Percentiles rank a stretch among this genome's conserved stretches.
These are phyloP conservation scores for Sextonia rubra DNA, from an alignment of 164 flowering plant species.

Conservation along the genomic window DNA sequence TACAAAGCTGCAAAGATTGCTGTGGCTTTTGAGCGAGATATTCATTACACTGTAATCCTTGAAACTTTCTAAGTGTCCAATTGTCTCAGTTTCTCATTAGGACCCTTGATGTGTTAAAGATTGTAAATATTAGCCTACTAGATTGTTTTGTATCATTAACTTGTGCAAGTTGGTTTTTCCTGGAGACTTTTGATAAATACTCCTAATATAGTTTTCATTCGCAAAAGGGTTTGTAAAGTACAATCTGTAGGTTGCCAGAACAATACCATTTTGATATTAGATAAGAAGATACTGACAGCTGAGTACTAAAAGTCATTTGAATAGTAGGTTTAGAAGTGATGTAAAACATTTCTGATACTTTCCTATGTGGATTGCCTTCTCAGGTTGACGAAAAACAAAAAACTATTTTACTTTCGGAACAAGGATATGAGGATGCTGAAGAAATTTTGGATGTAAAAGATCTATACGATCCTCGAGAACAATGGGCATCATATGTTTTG, in stretches of 20 bases:
- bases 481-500: slow-evolving; percentile 88
- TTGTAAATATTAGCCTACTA: neutral
- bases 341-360: neutral
- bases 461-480: slow-evolving; percentile 97
- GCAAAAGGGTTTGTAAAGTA: neutral
- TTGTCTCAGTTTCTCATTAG: neutral
- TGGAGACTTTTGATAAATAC: neutral
- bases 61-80: neutral
- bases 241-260: neutral
- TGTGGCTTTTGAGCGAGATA: slow-evolving; percentile 81
- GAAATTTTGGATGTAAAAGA: slow-evolving; percentile 88
- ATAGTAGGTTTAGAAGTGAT: neutral
- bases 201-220: slow-evolving; percentile 1
- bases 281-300: neutral
- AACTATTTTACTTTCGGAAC: slow-evolving; percentile 80
- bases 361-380: neutral
- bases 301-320: neutral
- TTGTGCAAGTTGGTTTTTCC: neutral
- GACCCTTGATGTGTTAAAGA: neutral
- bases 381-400: slow-evolving; percentile 99
- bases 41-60: slow-evolving; percentile 86
- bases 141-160: neutral
- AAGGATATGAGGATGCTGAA: slow-evolving; percentile 98
- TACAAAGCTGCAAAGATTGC: slow-evolving; percentile 98
- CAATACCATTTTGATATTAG: neutral